Conservation (phyloP, 2,329 filamentous ascomycete genomes). For the Helminthosporium solani region DNA sequence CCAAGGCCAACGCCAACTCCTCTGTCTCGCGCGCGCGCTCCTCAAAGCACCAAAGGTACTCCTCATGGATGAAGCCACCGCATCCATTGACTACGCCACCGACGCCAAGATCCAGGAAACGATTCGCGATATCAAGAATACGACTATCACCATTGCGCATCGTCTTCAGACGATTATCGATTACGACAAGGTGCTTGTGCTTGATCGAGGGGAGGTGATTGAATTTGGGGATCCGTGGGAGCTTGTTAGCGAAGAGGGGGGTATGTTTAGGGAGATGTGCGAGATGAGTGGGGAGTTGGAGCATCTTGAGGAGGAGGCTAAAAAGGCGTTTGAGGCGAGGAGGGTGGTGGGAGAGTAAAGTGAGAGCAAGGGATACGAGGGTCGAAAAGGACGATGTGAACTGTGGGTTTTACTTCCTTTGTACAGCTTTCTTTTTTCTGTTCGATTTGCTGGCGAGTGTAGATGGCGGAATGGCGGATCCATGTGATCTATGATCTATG, state of each 20-base stretch:
- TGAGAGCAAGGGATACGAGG: too few species aligned
- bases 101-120: conserved; percentile 96
- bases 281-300: conserved; percentile 64
- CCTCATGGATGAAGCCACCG: conserved; percentile 99
- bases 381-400: too few species aligned
- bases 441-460: too few species aligned
- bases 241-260: conserved; percentile 62
- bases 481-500: too few species aligned
- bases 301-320: conserved; percentile 56
- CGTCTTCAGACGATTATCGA: conserved; percentile 95
- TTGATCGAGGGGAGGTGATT: conserved; percentile 83
- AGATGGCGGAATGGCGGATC: too few species aligned
- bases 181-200: conserved; percentile 93
- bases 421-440: too few species aligned
- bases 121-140: conserved; percentile 86
- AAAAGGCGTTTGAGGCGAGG: conserved; percentile 44
- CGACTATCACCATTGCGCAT: conserved; percentile 95
- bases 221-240: conserved; percentile 91
- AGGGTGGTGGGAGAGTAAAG: not conserved
- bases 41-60: conserved; percentile 88
- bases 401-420: too few species aligned
- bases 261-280: conserved; percentile 68
- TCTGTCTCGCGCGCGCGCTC: conserved; percentile 89
- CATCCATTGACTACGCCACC: conserved; percentile 94
- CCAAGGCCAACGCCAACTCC: conserved; percentile 90